Base-by-base conservation (phyloP, 257 asterid species). In the Nicotiana undulata region DNA sequence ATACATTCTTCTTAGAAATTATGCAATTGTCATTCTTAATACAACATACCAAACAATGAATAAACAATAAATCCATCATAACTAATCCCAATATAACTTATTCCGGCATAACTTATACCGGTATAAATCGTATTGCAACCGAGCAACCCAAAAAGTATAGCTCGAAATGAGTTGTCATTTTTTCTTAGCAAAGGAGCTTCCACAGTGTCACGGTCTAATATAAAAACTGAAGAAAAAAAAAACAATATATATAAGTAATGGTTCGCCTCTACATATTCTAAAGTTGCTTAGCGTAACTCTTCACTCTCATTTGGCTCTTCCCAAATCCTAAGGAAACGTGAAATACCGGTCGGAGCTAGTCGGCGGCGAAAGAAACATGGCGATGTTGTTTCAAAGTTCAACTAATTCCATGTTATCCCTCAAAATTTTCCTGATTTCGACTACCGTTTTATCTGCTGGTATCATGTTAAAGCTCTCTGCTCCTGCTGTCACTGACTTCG, bases 371-470 rank as follows among this genome's bases (percentile, higher is more conserved):
- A 5, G 7, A 22, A 74, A 81, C 17, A 87, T 87, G 90, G 26
- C 86, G 81, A 75, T 75, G 63, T 77, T 85, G 52, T 79, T 53
- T 51, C 84, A 80, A 63, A 58, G 81, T 75, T 79, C 87, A 58
- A 67, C 53, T 22, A 78, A 3, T 66, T 65, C 56, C 12, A 82
- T 81, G 18, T 60, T 87, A 55, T 59, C 92, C 3, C 44, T 89
- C 67, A 93, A 89, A 82, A 17, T 82, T 28, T 31, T 90, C 53
- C 31, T 94, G 3, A 76, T 93, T 18, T 90, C 95, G 74, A 83
- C 97, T 31, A 83, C 83, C 37, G 86, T 94, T 76, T 29, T 94
- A 31, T 88, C 93, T 2, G 92, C 94, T 10, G 94, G 92, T 32
- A 63, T 94, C 44, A 83, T 87, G 58, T 86, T 94, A 66, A 89